These are phyloP conservation scores for Hericium erinaceus DNA, from an alignment of 768 basidiomycete species.

Conservation along the genomic window DNA sequence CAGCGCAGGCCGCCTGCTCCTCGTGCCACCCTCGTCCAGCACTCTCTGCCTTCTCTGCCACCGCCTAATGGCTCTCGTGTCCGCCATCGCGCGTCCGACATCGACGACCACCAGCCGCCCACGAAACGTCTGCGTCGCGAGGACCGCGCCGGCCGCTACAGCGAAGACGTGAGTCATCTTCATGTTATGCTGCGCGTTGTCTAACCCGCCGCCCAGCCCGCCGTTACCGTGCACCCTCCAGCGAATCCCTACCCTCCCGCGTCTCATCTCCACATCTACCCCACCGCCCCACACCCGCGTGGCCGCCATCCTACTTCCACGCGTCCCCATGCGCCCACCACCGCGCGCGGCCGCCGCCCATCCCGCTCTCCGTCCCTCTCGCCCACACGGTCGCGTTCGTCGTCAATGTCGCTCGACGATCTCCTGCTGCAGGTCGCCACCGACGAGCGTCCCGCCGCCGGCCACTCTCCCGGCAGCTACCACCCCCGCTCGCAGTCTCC, in stretches of 20 bases:
- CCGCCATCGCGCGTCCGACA: slow-evolving; percentile 35
- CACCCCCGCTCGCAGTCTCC: slow-evolving; percentile 8
- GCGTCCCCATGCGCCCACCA: neutral
- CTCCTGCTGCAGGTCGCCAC: slow-evolving; percentile 38
- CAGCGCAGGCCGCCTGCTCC: slow-evolving; percentile 3
- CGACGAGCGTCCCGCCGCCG: slow-evolving; percentile 25
- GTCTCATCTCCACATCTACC: slow-evolving; percentile 20
- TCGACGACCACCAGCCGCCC: slow-evolving; percentile 38
- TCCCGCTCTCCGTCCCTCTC: slow-evolving; percentile 28
- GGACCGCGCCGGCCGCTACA: slow-evolving; percentile 18
- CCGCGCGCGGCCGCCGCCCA: slow-evolving; percentile 12
- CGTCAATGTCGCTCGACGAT: slow-evolving; percentile 34
- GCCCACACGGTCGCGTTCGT: slow-evolving; percentile 20
- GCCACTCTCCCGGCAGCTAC: slow-evolving; percentile 17
- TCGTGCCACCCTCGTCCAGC: slow-evolving; percentile 1
- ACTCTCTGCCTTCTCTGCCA: slow-evolving; percentile 6
- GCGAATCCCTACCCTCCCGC: slow-evolving; percentile 12
- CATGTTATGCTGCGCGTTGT: neutral
- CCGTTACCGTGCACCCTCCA: slow-evolving; percentile 14
- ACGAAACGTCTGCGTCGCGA: slow-evolving; percentile 34
- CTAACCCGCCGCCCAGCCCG: slow-evolving; percentile 12
- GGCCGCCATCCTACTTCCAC: slow-evolving; percentile 6
- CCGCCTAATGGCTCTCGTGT: slow-evolving; percentile 24
- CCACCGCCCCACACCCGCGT: slow-evolving; percentile 16
- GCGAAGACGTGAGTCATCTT: slow-evolving; percentile 18